Percentiles rank a stretch among this genome's conserved stretches.
phyloP scores from a whole-genome alignment of 2,329 filamentous ascomycete genomes.

The Talaromyces albobiverticillius region DNA sequence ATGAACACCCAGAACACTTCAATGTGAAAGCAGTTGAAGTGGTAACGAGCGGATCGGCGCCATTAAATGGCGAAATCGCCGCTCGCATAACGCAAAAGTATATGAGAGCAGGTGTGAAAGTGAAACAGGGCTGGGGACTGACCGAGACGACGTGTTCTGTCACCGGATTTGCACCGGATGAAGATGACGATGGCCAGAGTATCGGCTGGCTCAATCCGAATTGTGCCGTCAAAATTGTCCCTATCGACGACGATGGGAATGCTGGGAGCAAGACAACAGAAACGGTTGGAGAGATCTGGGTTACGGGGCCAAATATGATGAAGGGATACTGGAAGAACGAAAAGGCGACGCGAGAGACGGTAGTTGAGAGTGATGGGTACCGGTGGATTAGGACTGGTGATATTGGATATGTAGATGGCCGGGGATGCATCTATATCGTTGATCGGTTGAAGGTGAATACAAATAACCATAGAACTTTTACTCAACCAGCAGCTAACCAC shows the following conservation, averaged over 20 bases:
- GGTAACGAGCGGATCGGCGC: not conserved
- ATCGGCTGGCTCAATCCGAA: conserved; percentile 4
- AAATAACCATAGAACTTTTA: not conserved
- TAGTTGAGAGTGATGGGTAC: conserved; percentile 58
- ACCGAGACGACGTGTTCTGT: conserved; percentile 29
- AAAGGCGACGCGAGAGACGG: conserved; percentile 61
- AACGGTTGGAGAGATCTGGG: conserved; percentile 68
- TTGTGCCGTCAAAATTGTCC: not conserved
- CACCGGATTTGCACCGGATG: not conserved
- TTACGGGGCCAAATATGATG: conserved; percentile 70
- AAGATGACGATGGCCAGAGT: not conserved
- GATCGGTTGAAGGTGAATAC: conserved; percentile 66
- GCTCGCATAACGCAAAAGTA: not conserved
- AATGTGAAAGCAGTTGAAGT: not conserved
- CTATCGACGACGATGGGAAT: not conserved
- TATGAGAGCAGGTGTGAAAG: conserved; percentile 45
- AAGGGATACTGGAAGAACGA: conserved; percentile 73
- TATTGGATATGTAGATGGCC: conserved; percentile 61
- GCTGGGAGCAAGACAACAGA: conserved; percentile 65
- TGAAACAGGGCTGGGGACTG: conserved; percentile 75
- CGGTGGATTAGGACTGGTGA: conserved; percentile 70
- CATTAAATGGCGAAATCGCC: not conserved
- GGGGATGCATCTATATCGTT: conserved; percentile 62
- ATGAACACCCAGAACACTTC: not conserved
- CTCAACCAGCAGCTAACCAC: no score